Conservation (phyloP, 2,329 filamentous ascomycete genomes). For the Alternaria ventricosa region DNA sequence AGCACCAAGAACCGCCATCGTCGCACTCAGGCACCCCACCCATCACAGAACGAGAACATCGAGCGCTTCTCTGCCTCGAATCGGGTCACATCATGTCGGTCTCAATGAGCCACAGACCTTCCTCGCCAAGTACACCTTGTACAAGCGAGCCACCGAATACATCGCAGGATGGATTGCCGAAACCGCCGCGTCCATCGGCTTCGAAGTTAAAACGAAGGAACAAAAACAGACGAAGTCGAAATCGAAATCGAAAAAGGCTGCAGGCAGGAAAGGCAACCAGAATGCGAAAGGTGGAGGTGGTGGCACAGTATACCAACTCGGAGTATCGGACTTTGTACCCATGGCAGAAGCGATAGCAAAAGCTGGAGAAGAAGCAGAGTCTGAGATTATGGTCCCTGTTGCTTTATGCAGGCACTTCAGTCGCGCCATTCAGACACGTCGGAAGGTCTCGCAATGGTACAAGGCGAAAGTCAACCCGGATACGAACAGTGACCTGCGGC, state of each 20-base stretch:
- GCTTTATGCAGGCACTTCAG: conserved; percentile 2
- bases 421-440: conserved; percentile 7
- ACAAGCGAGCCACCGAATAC: conserved; percentile 9
- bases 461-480: background rate
- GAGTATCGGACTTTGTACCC: conserved; percentile 6
- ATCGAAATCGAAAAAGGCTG: background rate
- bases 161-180: conserved; percentile 14
- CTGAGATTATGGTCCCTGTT: conserved; percentile 4
- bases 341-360: conserved; percentile 8
- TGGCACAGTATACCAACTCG: background rate
- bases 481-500: background rate
- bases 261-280: background rate
- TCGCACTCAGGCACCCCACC: background rate
- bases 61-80: background rate
- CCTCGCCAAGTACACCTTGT: conserved; percentile 5
- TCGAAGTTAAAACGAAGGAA: background rate
- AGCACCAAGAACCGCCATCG: background rate
- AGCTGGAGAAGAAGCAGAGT: background rate
- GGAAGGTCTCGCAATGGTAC: background rate
- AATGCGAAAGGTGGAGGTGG: background rate
- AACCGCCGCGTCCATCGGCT: conserved; percentile 1
- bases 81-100: background rate
- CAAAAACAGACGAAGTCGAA: background rate
- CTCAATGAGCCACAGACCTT: background rate
- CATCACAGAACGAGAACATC: background rate